A percentile compares a stretch with the other conserved stretches of the same genome.
Evolutionary conservation across 306 rosid genomes (phyloP).

Genomic region (Crataegus laevigata): DNA sequence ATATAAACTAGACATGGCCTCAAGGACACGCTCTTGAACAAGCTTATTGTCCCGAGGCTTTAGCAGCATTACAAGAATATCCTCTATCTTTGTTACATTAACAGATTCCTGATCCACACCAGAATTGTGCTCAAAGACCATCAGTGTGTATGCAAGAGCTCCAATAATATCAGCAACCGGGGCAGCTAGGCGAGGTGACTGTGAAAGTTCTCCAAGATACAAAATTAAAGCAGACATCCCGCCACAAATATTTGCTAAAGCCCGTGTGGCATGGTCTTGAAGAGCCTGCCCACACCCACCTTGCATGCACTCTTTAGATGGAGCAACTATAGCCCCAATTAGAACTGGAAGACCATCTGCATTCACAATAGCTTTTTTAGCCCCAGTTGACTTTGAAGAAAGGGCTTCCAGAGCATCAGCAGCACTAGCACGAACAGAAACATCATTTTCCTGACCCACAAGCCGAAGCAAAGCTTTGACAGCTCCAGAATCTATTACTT

Average conservation of each 20-base stretch:
- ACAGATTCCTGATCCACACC: constrained; percentile 45
- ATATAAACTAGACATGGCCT: constrained; percentile 94
- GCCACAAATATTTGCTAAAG: constrained; percentile 89
- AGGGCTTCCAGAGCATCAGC: constrained; percentile 96
- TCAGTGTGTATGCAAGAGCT: constrained; percentile 86
- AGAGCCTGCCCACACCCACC: constrained; percentile 66
- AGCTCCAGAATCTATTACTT: constrained; percentile 89
- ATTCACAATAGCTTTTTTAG: constrained; percentile 68
- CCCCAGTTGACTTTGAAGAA: constrained; percentile 64
- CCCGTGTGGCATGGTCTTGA: constrained; percentile 75
- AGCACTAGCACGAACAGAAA: constrained; percentile 94
- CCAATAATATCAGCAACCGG: constrained; percentile 93
- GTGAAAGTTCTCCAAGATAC: constrained; percentile 89
- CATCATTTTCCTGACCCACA: constrained; percentile 64
- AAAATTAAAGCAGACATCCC: constrained; percentile 79
- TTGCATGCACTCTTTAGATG: constrained; percentile 92
- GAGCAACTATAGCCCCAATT: constrained; percentile 93
- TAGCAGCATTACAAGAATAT: constrained; percentile 65
- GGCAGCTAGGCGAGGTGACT: constrained; percentile 59
- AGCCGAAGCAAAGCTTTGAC: constrained; percentile 78
- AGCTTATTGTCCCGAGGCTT: constrained; percentile 72
- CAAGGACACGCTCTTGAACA: constrained; percentile 88
- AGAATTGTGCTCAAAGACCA: constrained; percentile 65
- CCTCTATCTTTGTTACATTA: constrained; percentile 64
- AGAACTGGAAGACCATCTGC: constrained; percentile 75